phyloP scores from a whole-genome alignment of 2,329 filamentous ascomycete genomes.

The Daldinia sp. region DNA sequence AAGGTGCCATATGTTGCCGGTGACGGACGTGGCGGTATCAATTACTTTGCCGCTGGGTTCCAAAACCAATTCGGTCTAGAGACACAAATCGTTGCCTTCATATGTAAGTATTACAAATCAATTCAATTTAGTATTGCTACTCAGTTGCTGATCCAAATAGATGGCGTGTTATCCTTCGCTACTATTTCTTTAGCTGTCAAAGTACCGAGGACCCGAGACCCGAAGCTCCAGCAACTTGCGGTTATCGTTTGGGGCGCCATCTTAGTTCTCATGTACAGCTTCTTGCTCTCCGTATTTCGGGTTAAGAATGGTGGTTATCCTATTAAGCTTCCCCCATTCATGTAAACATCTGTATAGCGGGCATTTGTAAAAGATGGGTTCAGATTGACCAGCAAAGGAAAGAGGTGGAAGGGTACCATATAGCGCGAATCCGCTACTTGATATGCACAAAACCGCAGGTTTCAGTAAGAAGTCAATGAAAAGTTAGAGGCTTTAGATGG shows the following conservation, averaged over 20 bases:
- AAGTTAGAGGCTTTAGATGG: neutral
- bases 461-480: neutral
- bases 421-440: neutral
- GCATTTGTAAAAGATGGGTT: neutral
- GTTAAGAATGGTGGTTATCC: constrained; percentile 95
- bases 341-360: constrained; percentile 50
- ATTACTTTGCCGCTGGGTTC: constrained; percentile 90
- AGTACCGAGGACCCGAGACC: constrained; percentile 85
- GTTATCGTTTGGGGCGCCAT: constrained; percentile 81
- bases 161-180: constrained; percentile 83
- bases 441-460: neutral
- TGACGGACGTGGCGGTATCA: constrained; percentile 84
- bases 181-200: constrained; percentile 91
- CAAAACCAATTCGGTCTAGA: constrained; percentile 94
- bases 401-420: neutral
- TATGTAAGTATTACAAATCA: constrained; percentile 73
- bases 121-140: neutral
- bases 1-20: constrained; percentile 92
- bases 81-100: constrained; percentile 91
- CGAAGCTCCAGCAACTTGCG: constrained; percentile 79
- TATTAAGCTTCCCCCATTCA: constrained; percentile 91
- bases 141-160: constrained; percentile 43
- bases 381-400: neutral
- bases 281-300: constrained; percentile 91
- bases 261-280: constrained; percentile 87